A percentile compares a stretch with the other conserved stretches of the same genome.
These are phyloP conservation scores for Lophiostoma macrostomum DNA, from an alignment of 495 filamentous ascomycete species.

Conservation along the genomic window DNA sequence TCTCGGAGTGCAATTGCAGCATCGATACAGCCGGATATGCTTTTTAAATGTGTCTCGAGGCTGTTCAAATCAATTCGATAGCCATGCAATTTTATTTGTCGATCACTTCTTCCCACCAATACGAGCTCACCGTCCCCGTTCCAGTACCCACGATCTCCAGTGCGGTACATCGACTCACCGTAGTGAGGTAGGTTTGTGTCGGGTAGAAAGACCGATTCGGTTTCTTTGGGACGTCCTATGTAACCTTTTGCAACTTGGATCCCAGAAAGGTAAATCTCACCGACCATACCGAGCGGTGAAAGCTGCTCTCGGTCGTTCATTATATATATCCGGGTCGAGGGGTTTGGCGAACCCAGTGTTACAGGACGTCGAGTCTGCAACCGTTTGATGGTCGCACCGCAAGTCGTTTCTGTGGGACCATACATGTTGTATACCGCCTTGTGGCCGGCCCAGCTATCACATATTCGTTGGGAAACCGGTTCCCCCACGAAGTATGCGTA, in stretches of 20 bases:
- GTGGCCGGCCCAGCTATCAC: conserved; percentile 33
- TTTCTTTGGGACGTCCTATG: conserved; percentile 31
- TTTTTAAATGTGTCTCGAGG: conserved; percentile 28
- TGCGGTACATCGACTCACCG: conserved; percentile 40
- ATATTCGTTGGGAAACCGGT: conserved; percentile 33
- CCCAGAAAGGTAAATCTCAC: conserved; percentile 43
- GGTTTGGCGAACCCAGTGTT: conserved; percentile 38
- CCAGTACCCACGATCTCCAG: conserved; percentile 39
- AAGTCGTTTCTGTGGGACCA: conserved; percentile 42
- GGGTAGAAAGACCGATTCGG: conserved; percentile 9
- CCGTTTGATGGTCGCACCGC: conserved; percentile 33
- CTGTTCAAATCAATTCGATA: conserved; percentile 42
- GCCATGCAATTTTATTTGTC: conserved; percentile 42
- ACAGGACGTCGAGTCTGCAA: conserved; percentile 29
- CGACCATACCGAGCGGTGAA: conserved; percentile 33
- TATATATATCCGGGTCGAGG: conserved; percentile 39
- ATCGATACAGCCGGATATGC: background rate
- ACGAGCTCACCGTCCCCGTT: conserved; percentile 31
- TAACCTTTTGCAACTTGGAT: conserved; percentile 43
- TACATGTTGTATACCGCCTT: conserved; percentile 42
- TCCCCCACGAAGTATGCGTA: conserved; percentile 41
- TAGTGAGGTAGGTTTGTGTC: background rate
- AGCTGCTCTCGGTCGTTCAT: conserved; percentile 25
- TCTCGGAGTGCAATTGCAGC: conserved; percentile 12
- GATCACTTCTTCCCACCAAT: conserved; percentile 38